Percentiles rank a stretch among this genome's conserved stretches.
These are phyloP conservation scores for Hericium alpestre DNA, from an alignment of 768 basidiomycete genomes.

Conservation along the genomic window DNA sequence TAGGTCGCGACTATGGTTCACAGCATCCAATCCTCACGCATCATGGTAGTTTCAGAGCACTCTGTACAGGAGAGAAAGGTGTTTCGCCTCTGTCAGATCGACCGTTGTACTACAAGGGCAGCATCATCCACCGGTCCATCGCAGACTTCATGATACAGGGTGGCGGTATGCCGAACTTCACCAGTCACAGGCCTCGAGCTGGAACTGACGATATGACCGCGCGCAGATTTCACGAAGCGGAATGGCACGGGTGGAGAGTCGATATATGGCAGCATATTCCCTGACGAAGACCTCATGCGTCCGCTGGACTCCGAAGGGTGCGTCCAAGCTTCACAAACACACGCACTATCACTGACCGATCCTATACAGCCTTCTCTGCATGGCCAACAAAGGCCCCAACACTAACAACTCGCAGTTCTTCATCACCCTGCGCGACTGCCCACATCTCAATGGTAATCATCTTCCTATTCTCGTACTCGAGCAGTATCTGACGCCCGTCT, in stretches of 20 bases:
- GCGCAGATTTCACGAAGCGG: slow-evolving; percentile 64
- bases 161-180: slow-evolving; percentile 38
- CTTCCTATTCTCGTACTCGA: slow-evolving; percentile 23
- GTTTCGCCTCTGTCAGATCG: slow-evolving; percentile 49
- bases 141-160: slow-evolving; percentile 73
- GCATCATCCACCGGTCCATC: slow-evolving; percentile 71
- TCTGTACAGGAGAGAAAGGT: slow-evolving; percentile 84
- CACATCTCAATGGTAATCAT: slow-evolving; percentile 59
- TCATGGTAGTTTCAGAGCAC: slow-evolving; percentile 60
- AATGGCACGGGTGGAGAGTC: slow-evolving; percentile 78
- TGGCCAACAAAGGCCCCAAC: slow-evolving; percentile 80
- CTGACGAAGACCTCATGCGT: slow-evolving; percentile 63
- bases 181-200: background rate
- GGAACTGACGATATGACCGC: background rate
- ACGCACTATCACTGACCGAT: background rate
- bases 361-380: slow-evolving; percentile 56
- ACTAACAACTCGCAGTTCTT: slow-evolving; percentile 88
- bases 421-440: slow-evolving; percentile 65
- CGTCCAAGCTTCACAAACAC: background rate
- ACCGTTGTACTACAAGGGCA: slow-evolving; percentile 76
- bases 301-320: slow-evolving; percentile 57
- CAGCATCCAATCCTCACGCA: slow-evolving; percentile 2
- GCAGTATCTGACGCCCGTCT: slow-evolving; percentile 19
- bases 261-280: slow-evolving; percentile 67
- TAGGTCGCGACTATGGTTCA: slow-evolving; percentile 21